Percentiles rank a stretch among this genome's conserved stretches.
These are phyloP conservation scores for Colletotrichum melonis DNA, from an alignment of 2,329 filamentous ascomycete species.

Conservation along the genomic window DNA sequence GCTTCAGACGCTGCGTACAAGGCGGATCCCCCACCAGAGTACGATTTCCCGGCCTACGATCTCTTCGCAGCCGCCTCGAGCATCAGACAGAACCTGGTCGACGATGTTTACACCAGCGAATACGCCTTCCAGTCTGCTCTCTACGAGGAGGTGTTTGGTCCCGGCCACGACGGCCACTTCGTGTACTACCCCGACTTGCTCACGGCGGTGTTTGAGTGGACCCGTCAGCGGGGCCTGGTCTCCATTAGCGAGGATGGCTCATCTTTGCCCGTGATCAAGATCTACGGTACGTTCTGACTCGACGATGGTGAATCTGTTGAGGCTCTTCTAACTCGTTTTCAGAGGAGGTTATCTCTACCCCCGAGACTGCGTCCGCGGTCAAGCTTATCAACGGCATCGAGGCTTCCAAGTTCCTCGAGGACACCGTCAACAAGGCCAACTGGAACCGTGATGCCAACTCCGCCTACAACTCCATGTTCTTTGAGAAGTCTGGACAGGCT, in stretches of 20 bases:
- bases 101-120: constrained; percentile 51
- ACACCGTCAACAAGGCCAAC: constrained; percentile 37
- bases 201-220: constrained; percentile 50
- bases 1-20: constrained; percentile 53
- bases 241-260: constrained; percentile 50
- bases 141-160: constrained; percentile 50
- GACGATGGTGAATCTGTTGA: accelerated
- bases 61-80: constrained; percentile 48
- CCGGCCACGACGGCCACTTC: constrained; percentile 55
- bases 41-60: constrained; percentile 57
- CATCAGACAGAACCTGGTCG: constrained; percentile 45
- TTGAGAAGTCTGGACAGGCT: constrained; percentile 37
- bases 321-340: background rate
- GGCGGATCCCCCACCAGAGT: constrained; percentile 62
- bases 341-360: constrained; percentile 46
- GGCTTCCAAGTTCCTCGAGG: constrained; percentile 39
- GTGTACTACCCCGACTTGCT: constrained; percentile 54
- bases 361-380: constrained; percentile 39
- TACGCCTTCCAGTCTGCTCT: constrained; percentile 54
- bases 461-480: constrained; percentile 54
- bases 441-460: constrained; percentile 42
- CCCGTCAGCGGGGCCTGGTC: constrained; percentile 52
- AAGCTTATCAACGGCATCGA: constrained; percentile 43
- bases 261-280: constrained; percentile 57
- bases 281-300: constrained; percentile 45